Conservation (phyloP, 306 rosid species). For the Malus sieversii region DNA sequence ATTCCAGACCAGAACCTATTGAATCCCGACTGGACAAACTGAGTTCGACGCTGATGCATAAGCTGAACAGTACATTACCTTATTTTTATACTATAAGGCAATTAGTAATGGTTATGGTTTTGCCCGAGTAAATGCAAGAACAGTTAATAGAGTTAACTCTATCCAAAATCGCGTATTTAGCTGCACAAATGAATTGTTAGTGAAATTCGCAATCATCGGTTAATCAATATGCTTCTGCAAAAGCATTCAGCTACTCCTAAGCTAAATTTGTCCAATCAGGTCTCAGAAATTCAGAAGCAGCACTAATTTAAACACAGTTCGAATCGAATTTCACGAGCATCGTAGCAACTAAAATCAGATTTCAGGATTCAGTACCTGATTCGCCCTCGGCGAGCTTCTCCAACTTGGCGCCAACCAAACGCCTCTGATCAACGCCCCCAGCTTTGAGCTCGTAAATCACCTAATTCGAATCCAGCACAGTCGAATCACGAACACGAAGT, state of each 20-base stretch:
- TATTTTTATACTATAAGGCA: background rate
- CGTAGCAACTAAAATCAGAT: background rate
- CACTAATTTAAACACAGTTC: background rate
- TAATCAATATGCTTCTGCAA: background rate
- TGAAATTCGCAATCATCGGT: background rate
- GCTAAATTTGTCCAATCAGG: background rate
- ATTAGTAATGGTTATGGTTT: background rate
- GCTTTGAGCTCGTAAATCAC: constrained; percentile 95
- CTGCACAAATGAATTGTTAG: background rate
- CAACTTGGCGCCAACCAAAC: constrained; percentile 90
- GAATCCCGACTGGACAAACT: background rate
- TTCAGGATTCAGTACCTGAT: constrained; percentile 40
- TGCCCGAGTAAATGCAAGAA: background rate
- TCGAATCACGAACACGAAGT: background rate
- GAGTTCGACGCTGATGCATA: background rate
- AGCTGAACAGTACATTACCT: background rate
- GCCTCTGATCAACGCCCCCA: constrained; percentile 95
- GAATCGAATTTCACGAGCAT: background rate
- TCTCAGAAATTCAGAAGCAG: background rate
- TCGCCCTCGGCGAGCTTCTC: constrained; percentile 99
- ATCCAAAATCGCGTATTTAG: background rate
- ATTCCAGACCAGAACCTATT: background rate
- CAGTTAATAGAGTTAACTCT: background rate
- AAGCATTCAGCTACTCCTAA: background rate
- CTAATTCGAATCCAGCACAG: constrained; percentile 26